Evolutionary conservation across 345 rosid species (phyloP), one percentile per base, ranked within the genome.

Genomic region (Eucalyptus fibrosa): DNA sequence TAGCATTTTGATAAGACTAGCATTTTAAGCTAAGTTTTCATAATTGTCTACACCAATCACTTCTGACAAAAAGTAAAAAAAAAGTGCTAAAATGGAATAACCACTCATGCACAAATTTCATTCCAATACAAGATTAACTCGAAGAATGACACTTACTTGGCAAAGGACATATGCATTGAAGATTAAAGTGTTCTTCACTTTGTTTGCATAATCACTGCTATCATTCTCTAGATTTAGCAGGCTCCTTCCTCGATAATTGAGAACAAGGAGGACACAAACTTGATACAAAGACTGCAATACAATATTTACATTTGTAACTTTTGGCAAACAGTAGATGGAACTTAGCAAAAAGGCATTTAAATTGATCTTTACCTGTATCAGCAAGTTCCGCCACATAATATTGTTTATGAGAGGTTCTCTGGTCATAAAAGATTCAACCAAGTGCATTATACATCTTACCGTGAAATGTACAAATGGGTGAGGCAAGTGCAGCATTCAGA

Each of bases 341-440:
- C 72, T 50, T 59, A 65, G 77, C 21, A n/a, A 19, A 65, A n/a
- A n/a, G 40, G 77, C 37, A 45, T 55, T 86, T 37, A 56, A 55
- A 82, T 40, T 2, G 17, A 28, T 51, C 26, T 47, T 30, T 93
- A 97, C 99, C 97, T 97, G 99, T 88, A 97, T 88, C 81, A 97
- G 91, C 92, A 96, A 92, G 95, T 98, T 98, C 91, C 99, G 95
- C 99, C 99, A 98, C 99, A 98, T 98, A 91, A 98, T 95, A 90
- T 96, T 97, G 86, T 97, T 98, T 90, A 97, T 94, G 87, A 98
- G 99, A 69, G 99, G 98, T 92, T 98, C 99, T 87, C 99, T 96
- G 94, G 59, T 85, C 91, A 87, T n/a, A n/a, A 45, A 40, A 88
- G 59, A 87, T 77, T 88, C 89, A 77, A 89, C 42, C 18, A 7